Evolutionary conservation across 441 rosid species (phyloP).

Genomic region (Populus hybrid): DNA sequence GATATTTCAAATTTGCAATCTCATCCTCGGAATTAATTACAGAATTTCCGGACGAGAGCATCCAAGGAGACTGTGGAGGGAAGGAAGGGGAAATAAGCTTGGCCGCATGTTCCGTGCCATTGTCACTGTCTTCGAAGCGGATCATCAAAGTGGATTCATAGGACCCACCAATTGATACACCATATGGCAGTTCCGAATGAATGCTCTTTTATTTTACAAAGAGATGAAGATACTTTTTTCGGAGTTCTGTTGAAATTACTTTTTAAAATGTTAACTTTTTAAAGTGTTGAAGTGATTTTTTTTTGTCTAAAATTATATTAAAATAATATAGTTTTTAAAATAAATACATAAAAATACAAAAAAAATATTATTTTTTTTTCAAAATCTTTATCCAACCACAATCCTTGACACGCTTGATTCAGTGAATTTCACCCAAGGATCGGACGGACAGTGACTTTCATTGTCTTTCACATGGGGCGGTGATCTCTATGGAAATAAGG

Average conservation of each 20-base stretch:
- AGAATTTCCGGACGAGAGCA: too few relatives aligned
- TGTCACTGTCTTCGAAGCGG: not conserved
- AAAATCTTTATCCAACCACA: too few relatives aligned
- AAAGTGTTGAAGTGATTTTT: too few relatives aligned
- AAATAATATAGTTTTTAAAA: too few relatives aligned
- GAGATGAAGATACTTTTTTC: too few relatives aligned
- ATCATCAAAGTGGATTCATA: conserved; percentile 7
- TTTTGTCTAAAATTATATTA: too few relatives aligned
- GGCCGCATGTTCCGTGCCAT: not conserved
- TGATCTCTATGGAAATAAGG: not conserved
- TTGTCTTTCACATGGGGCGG: not conserved
- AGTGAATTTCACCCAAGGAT: not conserved
- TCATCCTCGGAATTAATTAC: not conserved
- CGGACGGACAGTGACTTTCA: not conserved
- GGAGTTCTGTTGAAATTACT: too few relatives aligned
- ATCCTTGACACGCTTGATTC: too few relatives aligned
- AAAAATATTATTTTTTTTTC: too few relatives aligned
- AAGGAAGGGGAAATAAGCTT: not conserved
- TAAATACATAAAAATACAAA: too few relatives aligned
- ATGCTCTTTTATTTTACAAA: not conserved
- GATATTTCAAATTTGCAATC: too few relatives aligned
- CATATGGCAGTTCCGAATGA: conserved; percentile 10
- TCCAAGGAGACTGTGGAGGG: not conserved
- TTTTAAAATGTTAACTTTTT: too few relatives aligned
- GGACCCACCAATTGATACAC: conserved; percentile 14